Percentiles rank a stretch among this genome's conserved stretches.
Evolutionary conservation across 345 rosid genomes (phyloP).

Genomic region (Murraya paniculata): DNA sequence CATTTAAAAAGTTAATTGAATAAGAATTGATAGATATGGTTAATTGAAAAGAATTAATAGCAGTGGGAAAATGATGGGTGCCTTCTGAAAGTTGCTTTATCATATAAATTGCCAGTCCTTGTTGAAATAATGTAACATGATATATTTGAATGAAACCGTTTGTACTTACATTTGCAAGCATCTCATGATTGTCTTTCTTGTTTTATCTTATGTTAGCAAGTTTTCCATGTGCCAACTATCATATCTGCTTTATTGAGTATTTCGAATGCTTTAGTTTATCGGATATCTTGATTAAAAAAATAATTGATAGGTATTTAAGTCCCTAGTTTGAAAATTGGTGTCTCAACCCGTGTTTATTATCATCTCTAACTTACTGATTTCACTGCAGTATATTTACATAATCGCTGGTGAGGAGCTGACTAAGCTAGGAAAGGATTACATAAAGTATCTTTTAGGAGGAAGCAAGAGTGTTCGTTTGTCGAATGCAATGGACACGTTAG

Average conservation of each 20-base stretch:
- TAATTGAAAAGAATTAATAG: too few species aligned
- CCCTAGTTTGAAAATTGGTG: not conserved
- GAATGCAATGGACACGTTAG: conserved; percentile 51
- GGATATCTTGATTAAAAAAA: not conserved
- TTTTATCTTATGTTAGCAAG: conserved; percentile 1
- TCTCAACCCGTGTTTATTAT: not conserved
- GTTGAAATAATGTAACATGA: too few species aligned
- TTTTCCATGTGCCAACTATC: not conserved
- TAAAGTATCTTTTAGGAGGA: conserved; percentile 51
- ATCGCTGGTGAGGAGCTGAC: conserved; percentile 66
- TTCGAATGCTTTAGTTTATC: not conserved
- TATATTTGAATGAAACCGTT: not conserved
- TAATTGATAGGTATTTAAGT: not conserved
- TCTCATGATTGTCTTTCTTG: not conserved
- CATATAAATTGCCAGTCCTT: not conserved
- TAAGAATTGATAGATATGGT: not conserved
- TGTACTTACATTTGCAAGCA: not conserved
- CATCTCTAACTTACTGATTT: not conserved
- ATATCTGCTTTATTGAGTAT: not conserved
- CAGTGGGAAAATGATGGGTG: not conserved
- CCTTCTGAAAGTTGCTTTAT: not conserved
- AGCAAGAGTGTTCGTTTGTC: conserved; percentile 58
- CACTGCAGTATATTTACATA: conserved; percentile 61
- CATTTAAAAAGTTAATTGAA: not conserved
- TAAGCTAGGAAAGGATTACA: conserved; percentile 64